Percentiles rank a stretch among this genome's conserved stretches.
Conservation (phyloP, 2,329 filamentous ascomycete species). For the Leptographium lundbergii region DNA sequence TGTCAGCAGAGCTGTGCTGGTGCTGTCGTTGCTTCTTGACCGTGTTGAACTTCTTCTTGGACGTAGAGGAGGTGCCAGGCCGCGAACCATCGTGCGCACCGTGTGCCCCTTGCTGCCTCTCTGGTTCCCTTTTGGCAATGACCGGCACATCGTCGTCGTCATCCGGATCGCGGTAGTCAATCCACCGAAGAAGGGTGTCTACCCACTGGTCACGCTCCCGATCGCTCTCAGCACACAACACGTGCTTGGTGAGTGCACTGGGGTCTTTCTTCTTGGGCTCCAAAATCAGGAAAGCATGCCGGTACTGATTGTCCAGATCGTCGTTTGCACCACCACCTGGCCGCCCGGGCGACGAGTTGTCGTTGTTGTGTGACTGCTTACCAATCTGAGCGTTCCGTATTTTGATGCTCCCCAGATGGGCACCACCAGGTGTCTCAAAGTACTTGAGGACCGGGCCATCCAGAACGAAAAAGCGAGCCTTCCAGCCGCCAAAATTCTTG, state of each 20-base stretch:
- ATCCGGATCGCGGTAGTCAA: conserved; percentile 57
- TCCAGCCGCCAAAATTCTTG: conserved; percentile 99
- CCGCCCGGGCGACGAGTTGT: conserved; percentile 49
- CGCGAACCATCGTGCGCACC: background rate
- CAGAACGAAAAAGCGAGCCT: conserved; percentile 57
- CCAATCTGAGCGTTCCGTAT: conserved; percentile 84
- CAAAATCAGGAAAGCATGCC: conserved; percentile 87
- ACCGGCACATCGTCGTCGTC: conserved; percentile 31
- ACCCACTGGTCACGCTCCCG: conserved; percentile 90
- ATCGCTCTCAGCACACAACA: conserved; percentile 91
- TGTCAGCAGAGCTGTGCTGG: conserved; percentile 12
- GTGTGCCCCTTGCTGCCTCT: conserved; percentile 25
- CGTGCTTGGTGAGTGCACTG: conserved; percentile 75
- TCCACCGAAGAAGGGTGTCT: conserved; percentile 76
- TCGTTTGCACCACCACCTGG: conserved; percentile 35
- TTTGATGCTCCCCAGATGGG: conserved; percentile 88
- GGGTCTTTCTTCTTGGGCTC: conserved; percentile 97
- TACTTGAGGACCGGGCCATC: conserved; percentile 63
- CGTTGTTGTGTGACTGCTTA: conserved; percentile 63
- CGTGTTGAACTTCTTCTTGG: conserved; percentile 24
- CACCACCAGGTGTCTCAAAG: conserved; percentile 80
- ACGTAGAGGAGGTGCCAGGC: background rate
- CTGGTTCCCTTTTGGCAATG: conserved; percentile 20
- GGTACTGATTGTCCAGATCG: conserved; percentile 84
- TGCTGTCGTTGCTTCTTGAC: conserved; percentile 29